Base-by-base conservation (phyloP, 164 flowering plant genomes). In the Stephania yunnanensis region DNA sequence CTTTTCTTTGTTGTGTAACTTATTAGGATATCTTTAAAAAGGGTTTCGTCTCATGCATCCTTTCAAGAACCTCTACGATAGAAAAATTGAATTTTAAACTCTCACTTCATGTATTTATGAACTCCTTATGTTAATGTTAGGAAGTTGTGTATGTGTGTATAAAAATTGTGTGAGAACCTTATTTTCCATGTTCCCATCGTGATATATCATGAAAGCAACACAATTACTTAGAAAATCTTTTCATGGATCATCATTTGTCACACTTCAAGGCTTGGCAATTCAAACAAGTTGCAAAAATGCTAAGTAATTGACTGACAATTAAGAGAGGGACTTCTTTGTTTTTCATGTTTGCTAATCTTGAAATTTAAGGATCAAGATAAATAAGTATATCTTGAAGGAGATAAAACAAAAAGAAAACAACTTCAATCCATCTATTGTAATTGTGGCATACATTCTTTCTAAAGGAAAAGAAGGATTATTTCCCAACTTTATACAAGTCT, bases 391-490 rank as follows among this genome's bases (percentile, higher is more conserved):
- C 17, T 31, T n/a, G 66, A 7, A 19, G 20, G 17, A 19, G 22
- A 63, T 13, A 19, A 7, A 63, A 19, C 22, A 63, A 6, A 30
- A 68, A 30, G 4, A 36, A 44, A 68, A 68, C 12, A 30, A 63
- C 25, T 20, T 63, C 10, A 63, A 19, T 63, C 69, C 10, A 31
- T 15, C 31, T 66, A 36, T 15, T 66, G 69, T 29, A 66, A 66
- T 22, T 66, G 69, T 66, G 42, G 69, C 69, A 58, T 20, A n/a
- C 64, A 58, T 58, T 58, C 55, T 17, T n/a, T n/a, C n/a, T n/a
- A n/a, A n/a, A n/a, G n/a, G n/a, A n/a, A n/a, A n/a, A n/a, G n/a
- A n/a, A n/a, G n/a, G n/a, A n/a, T n/a, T n/a, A n/a, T n/a, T n/a
- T n/a, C n/a, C n/a, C n/a, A n/a, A n/a, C n/a, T n/a, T n/a, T n/a